Base-by-base conservation (phyloP, 2,329 filamentous ascomycete species). In the Sporothrix luriei region DNA sequence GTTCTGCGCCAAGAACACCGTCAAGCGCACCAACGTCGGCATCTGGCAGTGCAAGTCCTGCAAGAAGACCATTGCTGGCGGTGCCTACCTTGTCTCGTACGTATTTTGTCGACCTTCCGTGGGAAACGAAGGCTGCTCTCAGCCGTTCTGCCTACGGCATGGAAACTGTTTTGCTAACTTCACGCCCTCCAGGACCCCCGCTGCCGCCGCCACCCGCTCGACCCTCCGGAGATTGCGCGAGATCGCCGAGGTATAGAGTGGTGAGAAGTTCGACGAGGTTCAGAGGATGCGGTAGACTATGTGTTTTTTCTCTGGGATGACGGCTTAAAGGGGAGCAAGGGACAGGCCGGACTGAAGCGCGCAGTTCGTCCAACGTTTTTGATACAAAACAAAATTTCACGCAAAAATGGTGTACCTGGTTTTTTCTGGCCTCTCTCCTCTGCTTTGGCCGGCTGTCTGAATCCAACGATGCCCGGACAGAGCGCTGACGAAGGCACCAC, bases 1-100 rank as follows among this genome's bases (percentile, higher is more conserved):
- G 76, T 99, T 98, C 91, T 97, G 93, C 89, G 94, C 94, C 81
- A 98, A 98, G 91, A 90, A 89, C 82, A 91, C 90, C 78, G 93
- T 97, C 81, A 93, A 93, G 87, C 90, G 94, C 80, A 68, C 67
- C 5, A 57, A 72, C 87, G 81, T 72, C 62, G 72, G 74, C 29
- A 74, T 97, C 88, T 97, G 94, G 94, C 88, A 94, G 84, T 99
- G 95, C 92, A 91, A 89, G 84, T 88, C 90, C 73, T 98, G 95
- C 91, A 90, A 92, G 83, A 97, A 97, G 91, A 92, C 90, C 79
- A 88, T 94, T 77, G 94, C 92, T 78, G 92, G 92, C 83, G 92
- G 94, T 84, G 95, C 94, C 80, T 98, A 96, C 88, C 91, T 89
- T 78, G 91, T 98, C 82, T 91, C 95, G 94, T 97, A 93, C 85